Evolutionary conservation across 1,284 basidiomycete genomes (phyloP).

Genomic region (Mycena citricolor): DNA sequence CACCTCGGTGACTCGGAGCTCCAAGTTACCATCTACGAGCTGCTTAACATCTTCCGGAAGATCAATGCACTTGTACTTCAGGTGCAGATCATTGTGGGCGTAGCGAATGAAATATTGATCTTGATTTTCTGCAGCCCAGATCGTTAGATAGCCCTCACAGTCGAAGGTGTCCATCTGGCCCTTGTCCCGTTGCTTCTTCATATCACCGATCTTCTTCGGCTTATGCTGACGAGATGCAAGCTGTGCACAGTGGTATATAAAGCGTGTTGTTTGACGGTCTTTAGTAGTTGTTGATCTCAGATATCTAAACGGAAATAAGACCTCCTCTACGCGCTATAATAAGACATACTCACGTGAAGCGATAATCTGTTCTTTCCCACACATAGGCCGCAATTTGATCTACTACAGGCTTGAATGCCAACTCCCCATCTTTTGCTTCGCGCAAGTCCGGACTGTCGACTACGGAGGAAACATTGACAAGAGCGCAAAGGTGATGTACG

Average conservation of each 20-base stretch:
- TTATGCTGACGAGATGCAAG: neutral
- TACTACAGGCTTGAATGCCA: neutral
- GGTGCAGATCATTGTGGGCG: conserved; percentile 3
- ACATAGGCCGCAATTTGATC: neutral
- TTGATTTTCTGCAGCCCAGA: conserved; percentile 5
- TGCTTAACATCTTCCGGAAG: conserved; percentile 9
- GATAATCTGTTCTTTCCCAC: conserved; percentile 3
- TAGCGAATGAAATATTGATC: conserved; percentile 1
- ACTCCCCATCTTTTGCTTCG: no score
- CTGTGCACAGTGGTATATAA: conserved; percentile 5
- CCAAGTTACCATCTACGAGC: conserved; percentile 4
- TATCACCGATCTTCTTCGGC: conserved; percentile 3
- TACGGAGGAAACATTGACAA: no score
- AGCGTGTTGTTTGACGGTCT: neutral
- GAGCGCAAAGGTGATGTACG: no score
- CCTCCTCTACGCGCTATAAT: neutral
- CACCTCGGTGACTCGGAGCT: no score
- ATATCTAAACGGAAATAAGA: conserved; percentile 4
- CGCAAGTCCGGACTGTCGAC: no score
- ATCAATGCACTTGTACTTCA: conserved; percentile 14
- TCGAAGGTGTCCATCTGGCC: conserved; percentile 6
- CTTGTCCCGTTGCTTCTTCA: conserved; percentile 6
- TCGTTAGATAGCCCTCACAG: conserved; percentile 3
- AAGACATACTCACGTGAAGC: neutral
- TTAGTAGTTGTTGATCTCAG: neutral